Evolutionary conservation across 768 basidiomycete species (phyloP), one percentile per base, ranked within the genome.

Genomic region (Calocybe gangraenosa): DNA sequence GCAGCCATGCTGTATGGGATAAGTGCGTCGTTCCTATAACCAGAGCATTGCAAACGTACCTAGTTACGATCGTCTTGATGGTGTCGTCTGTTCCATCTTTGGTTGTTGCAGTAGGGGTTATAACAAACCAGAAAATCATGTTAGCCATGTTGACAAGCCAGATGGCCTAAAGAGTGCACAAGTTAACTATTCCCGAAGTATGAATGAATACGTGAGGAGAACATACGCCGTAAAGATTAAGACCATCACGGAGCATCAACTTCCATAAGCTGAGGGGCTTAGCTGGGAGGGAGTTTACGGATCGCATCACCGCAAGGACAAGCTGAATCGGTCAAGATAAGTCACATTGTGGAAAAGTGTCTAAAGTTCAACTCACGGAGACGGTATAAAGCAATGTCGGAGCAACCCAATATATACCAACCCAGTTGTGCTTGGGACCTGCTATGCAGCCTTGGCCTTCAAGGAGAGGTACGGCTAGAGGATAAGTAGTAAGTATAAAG

Each of bases 71-170:
- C 28, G 89, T 91, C 60, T 78, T 83, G 71, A 92, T 78, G 49
- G 85, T 76, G 64, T 92, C 89, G 0, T 56, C 44, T 17, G 53
- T 37, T 38, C 67, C 78, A n/a, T n/a, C n/a, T n/a, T n/a, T n/a
- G n/a, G n/a, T n/a, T n/a, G n/a, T n/a, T n/a, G n/a, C n/a, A 37
- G 79, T 82, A 19, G 89, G 85, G 41, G 61, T 81, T 62, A 84
- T 78, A 66, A 87, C 79, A 67, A 92, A 90, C 84, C 87, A 91
- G 75, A 90, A 92, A 61, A 90, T 65, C 61, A 88, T 74, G 70
- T 91, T 92, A 68, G 75, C 71, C 65, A 88, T 75, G 74, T 92
- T 89, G 54, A 91, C 84, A 53, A 82, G 54, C 73, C 80, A 84
- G 62, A 92, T 78, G 28, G 89, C 75, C 76, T 80, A 42, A 37